Conservation (phyloP, 176 grass and related monocot species). For the Musa itinerans region DNA sequence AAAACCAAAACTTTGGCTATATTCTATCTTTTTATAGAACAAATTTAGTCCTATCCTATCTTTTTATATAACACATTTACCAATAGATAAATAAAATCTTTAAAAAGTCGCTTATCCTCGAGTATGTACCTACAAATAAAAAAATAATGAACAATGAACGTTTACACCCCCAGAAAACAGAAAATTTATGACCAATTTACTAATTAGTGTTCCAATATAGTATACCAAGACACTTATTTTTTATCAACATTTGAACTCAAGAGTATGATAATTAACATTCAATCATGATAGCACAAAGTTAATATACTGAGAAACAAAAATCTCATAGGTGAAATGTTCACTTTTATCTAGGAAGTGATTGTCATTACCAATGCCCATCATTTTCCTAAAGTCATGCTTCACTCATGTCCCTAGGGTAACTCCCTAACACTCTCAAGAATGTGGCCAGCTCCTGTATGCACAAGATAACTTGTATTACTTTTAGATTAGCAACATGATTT, state of each 20-base stretch:
- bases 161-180: no score
- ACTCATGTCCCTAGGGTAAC: slow-evolving; percentile 18
- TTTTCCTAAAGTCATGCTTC: neutral
- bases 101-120: no score
- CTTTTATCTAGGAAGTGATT: neutral
- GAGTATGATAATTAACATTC: neutral
- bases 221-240: no score
- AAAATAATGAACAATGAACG: no score
- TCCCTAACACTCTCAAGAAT: slow-evolving; percentile 19
- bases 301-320: neutral
- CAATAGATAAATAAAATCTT: no score
- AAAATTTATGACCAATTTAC: no score
- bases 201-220: no score
- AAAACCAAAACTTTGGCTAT: no score
- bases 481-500: neutral
- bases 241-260: neutral
- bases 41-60: no score
- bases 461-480: neutral
- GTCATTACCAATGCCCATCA: neutral
- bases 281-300: neutral
- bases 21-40: no score
- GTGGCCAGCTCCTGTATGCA: slow-evolving; percentile 14
- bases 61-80: no score
- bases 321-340: neutral
- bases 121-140: no score